Evolutionary conservation across 257 asterid genomes (phyloP), one percentile per base, ranked within the genome.

Genomic region (Solanum sitiens): DNA sequence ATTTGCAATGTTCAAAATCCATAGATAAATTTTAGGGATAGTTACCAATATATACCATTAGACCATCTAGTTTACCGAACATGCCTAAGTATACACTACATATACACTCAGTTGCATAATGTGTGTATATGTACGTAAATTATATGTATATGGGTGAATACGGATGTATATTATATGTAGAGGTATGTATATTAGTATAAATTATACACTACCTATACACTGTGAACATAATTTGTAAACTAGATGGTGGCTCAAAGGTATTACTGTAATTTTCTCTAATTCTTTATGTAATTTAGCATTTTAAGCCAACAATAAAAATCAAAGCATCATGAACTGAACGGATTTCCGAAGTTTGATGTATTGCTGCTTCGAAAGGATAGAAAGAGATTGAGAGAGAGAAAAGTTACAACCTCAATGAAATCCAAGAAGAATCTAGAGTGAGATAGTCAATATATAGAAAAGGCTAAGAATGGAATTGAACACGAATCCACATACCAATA

Each of bases 401-500:
- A 53, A 80, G 68, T 44, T 47, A 15, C 44, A 80, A 53, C 85
- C 70, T 47, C 85, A 80, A 47, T 8, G 67, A 80, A 27, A 80
- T 30, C 30, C 85, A 47, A 80, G 85, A 82, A 53, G 71, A 82
- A 50, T 47, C 32, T 20, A 82, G 47, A 50, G 86, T 33, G 47
- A 79, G 27, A 82, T 82, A 32, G 32, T 82, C 12, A 82, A 50
- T 32, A 20, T 18, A 82, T 50, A 53, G 47, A 53, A 20, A 80
- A 82, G 20, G 68, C 71, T 82, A 82, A 50, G 21, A 53, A 32
- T 50, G 71, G 70, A 32, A 82, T 30, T 82, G 45, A 32, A 82
- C 45, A 82, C 45, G 10, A 50, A 20, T 11, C 50, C 33, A 82
- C 95, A 82, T 95, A 97, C 99, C 98, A 96, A 88, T 87, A 97